phyloP scores from a whole-genome alignment of 2,329 filamentous ascomycete species.

The Colletotrichum spinosum region DNA sequence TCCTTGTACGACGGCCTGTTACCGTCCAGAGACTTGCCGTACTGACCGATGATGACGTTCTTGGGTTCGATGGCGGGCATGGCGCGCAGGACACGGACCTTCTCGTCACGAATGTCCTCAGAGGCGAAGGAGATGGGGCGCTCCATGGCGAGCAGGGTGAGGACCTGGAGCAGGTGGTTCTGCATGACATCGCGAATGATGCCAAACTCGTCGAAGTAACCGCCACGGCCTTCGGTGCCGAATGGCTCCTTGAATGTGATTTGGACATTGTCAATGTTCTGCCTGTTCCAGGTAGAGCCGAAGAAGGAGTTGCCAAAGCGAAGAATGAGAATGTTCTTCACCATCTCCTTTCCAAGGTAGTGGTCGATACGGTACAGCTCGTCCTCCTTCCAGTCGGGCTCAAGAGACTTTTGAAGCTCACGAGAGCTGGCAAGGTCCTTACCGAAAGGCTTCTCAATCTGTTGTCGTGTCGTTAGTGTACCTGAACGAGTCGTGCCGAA shows the following conservation, averaged over 20 bases:
- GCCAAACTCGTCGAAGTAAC: constrained; percentile 99
- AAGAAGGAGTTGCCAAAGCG: constrained; percentile 99
- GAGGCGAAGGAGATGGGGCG: constrained; percentile 97
- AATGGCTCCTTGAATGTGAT: constrained; percentile 99
- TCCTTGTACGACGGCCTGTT: constrained; percentile 98
- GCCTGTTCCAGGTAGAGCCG: constrained; percentile 97
- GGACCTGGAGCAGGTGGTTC: constrained; percentile 96
- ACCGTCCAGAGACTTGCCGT: constrained; percentile 94
- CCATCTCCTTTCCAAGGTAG: constrained; percentile 99
- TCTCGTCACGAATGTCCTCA: constrained; percentile 98
- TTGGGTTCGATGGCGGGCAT: constrained; percentile 97
- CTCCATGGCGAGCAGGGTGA: constrained; percentile 98
- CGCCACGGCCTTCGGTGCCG: constrained; percentile 95
- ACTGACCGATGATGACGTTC: constrained; percentile 99
- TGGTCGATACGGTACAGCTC: constrained; percentile 99
- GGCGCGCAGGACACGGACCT: constrained; percentile 92
- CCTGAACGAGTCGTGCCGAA: neutral
- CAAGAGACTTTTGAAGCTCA: constrained; percentile 92
- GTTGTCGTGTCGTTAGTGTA: constrained; percentile 35
- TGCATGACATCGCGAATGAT: constrained; percentile 99
- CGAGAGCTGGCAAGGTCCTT: constrained; percentile 96
- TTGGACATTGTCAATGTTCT: constrained; percentile 99
- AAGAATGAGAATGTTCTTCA: constrained; percentile 99
- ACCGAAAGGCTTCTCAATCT: constrained; percentile 99
- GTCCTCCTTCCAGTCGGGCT: constrained; percentile 98